These are phyloP conservation scores for Colletotrichum eleusines DNA, from an alignment of 2,329 filamentous ascomycete species.

Conservation along the genomic window DNA sequence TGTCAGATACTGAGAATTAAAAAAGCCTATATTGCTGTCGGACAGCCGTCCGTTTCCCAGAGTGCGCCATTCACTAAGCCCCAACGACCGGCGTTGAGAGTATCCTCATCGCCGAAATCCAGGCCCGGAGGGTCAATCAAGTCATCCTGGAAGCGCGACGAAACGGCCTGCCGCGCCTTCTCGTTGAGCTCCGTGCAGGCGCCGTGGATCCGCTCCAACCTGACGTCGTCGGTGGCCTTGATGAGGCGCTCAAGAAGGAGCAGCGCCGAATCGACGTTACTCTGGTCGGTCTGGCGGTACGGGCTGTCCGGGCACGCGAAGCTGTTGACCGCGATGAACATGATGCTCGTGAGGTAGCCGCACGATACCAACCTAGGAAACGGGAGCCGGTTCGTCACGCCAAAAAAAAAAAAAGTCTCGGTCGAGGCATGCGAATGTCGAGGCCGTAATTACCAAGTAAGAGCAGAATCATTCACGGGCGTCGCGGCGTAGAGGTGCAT, in stretches of 20 bases:
- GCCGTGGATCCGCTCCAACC: slow-evolving; percentile 18
- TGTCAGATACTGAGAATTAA: neutral
- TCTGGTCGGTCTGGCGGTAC: slow-evolving; percentile 21
- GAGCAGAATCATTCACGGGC: slow-evolving; percentile 21
- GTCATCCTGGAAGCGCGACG: neutral
- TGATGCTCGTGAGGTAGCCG: slow-evolving; percentile 33
- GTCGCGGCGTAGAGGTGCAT: slow-evolving; percentile 35
- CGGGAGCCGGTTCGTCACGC: neutral
- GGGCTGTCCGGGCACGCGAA: slow-evolving; percentile 12
- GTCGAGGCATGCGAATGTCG: neutral
- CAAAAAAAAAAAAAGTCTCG: too few species aligned
- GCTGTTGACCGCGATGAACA: slow-evolving; percentile 39
- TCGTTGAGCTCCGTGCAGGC: slow-evolving; percentile 34
- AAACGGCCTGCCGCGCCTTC: neutral
- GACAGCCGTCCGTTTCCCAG: neutral
- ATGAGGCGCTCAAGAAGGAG: slow-evolving; percentile 15
- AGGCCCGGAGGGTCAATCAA: slow-evolving; percentile 21
- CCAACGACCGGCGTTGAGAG: slow-evolving; percentile 20
- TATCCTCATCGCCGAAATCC: slow-evolving; percentile 27
- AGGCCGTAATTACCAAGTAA: slow-evolving; percentile 34
- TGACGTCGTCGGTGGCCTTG: slow-evolving; percentile 20
- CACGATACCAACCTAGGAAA: slow-evolving; percentile 26
- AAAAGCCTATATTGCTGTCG: neutral
- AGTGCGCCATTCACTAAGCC: neutral
- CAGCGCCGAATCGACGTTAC: slow-evolving; percentile 30